Conservation (phyloP, 2,329 filamentous ascomycete genomes). For the Epicoccum sorghinum region DNA sequence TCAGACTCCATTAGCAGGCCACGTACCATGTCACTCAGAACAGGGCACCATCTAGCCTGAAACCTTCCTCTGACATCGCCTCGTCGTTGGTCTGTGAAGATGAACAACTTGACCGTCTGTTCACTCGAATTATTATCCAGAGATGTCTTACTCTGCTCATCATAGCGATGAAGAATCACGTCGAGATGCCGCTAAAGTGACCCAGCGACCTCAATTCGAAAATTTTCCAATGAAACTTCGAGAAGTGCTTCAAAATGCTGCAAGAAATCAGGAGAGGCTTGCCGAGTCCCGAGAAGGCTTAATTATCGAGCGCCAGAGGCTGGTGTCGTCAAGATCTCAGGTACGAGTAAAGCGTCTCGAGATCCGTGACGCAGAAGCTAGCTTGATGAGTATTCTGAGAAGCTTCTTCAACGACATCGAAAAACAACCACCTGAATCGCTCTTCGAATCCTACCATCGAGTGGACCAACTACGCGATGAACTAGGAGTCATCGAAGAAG, state of each 20-base stretch:
- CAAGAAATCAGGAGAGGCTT: slow-evolving; percentile 7
- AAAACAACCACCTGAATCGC: neutral
- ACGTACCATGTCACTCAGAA: neutral
- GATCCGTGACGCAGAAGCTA: slow-evolving; percentile 20
- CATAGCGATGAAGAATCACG: too few species aligned
- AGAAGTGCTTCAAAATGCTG: neutral
- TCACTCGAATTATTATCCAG: too few species aligned
- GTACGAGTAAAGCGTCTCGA: slow-evolving; percentile 14
- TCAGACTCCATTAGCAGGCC: neutral
- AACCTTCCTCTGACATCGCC: too few species aligned
- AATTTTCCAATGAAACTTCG: neutral
- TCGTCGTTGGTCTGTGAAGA: too few species aligned
- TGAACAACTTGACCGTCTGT: too few species aligned
- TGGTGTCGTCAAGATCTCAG: neutral
- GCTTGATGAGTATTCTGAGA: slow-evolving; percentile 4
- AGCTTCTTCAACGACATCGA: slow-evolving; percentile 11
- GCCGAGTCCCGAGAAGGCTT: slow-evolving; percentile 8
- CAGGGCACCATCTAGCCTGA: neutral
- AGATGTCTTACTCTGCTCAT: too few species aligned
- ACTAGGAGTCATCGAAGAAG: slow-evolving; percentile 26
- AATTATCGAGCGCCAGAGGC: neutral
- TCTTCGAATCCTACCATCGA: slow-evolving; percentile 14
- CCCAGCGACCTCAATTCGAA: neutral
- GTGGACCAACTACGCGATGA: slow-evolving; percentile 18
- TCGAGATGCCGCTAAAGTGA: too few species aligned